phyloP scores from a whole-genome alignment of 805 yeast genomes.

The Lachancea waltii region DNA sequence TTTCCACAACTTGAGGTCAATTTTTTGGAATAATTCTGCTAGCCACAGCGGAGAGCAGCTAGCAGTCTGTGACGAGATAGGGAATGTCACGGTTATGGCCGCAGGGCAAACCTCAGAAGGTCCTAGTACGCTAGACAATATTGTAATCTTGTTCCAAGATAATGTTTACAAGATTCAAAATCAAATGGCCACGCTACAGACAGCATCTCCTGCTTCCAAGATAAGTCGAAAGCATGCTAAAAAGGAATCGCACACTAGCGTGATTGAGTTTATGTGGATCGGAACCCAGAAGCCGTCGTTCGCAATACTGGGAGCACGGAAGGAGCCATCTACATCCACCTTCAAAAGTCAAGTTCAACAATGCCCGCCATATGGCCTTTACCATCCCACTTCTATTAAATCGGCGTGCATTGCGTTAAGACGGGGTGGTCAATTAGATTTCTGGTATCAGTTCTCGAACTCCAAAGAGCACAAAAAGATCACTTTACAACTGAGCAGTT shows the following conservation, averaged over 20 bases:
- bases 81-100: conserved; percentile 53
- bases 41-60: conserved; percentile 61
- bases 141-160: conserved; percentile 36
- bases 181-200: conserved; percentile 23
- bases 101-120: conserved; percentile 42
- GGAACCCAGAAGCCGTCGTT: conserved; percentile 35
- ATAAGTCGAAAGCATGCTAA: conserved; percentile 36
- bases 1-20: conserved; percentile 37
- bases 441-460: conserved; percentile 35
- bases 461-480: conserved; percentile 34
- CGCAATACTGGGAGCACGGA: conserved; percentile 27
- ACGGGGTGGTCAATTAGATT: conserved; percentile 32
- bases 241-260: conserved; percentile 30
- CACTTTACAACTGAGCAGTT: conserved; percentile 23
- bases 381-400: conserved; percentile 34
- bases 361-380: conserved; percentile 31
- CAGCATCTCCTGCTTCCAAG: conserved; percentile 17
- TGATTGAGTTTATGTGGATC: conserved; percentile 39
- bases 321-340: conserved; percentile 23
- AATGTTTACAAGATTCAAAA: conserved; percentile 30
- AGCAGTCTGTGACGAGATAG: conserved; percentile 68
- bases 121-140: conserved; percentile 28
- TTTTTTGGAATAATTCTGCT: conserved; percentile 62
- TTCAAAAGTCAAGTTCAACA: conserved; percentile 31
- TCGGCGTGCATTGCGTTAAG: conserved; percentile 32